Conservation (phyloP, 805 yeast genomes). For the Schizosaccharomyces cryophilus region DNA sequence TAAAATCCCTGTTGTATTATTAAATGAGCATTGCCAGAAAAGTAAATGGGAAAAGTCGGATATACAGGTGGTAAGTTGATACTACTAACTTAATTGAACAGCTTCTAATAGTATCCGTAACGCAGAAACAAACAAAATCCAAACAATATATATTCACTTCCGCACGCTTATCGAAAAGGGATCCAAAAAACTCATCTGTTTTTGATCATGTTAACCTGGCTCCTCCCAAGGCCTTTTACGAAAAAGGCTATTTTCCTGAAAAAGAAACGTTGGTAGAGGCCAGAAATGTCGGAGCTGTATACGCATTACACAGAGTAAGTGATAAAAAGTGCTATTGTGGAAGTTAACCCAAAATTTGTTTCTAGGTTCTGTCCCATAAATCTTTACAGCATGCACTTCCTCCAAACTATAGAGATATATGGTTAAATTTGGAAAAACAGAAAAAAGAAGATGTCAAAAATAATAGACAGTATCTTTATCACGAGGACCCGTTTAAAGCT, state of each 20-base stretch:
- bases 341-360: neutral
- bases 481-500: slow-evolving; percentile 53
- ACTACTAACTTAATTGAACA: neutral
- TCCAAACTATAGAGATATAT: slow-evolving; percentile 48
- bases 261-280: slow-evolving; percentile 76
- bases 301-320: slow-evolving; percentile 37
- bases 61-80: slow-evolving; percentile 34
- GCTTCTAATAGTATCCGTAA: neutral
- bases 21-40: slow-evolving; percentile 71
- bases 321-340: neutral
- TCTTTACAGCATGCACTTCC: slow-evolving; percentile 76
- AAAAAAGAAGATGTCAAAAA: slow-evolving; percentile 27
- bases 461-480: slow-evolving; percentile 28
- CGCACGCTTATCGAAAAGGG: slow-evolving; percentile 32
- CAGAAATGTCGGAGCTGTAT: slow-evolving; percentile 72
- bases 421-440: slow-evolving; percentile 47
- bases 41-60: slow-evolving; percentile 72
- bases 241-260: slow-evolving; percentile 27
- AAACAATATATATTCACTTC: slow-evolving; percentile 31
- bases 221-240: slow-evolving; percentile 14
- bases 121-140: neutral
- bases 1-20: slow-evolving; percentile 61
- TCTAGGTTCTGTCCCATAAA: slow-evolving; percentile 40
- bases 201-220: slow-evolving; percentile 29
- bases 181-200: slow-evolving; percentile 54